Percentiles rank a stretch among this genome's conserved stretches.
These are phyloP conservation scores for Calocybe cyanea DNA, from an alignment of 768 basidiomycete species.

Conservation along the genomic window DNA sequence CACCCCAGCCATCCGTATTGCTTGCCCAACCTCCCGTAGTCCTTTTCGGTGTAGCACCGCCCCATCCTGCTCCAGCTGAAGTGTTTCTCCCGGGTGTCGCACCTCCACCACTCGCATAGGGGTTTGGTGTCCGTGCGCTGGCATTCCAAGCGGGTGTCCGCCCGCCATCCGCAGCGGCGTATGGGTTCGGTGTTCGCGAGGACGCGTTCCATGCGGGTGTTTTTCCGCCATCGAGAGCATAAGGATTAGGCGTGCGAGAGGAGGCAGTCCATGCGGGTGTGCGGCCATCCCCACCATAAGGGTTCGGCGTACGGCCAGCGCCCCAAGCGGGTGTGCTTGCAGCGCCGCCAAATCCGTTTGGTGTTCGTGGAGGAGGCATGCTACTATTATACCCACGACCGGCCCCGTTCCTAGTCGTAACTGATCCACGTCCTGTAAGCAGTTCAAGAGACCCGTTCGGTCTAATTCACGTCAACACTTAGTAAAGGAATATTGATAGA, in stretches of 20 bases:
- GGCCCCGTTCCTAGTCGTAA: conserved; percentile 7
- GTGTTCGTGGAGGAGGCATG: conserved; percentile 21
- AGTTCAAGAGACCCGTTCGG: conserved; percentile 52
- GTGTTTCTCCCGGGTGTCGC: too few species aligned
- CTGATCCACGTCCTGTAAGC: conserved; percentile 33
- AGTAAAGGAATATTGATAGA: not conserved
- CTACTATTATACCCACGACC: conserved; percentile 8
- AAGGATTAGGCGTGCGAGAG: conserved; percentile 68
- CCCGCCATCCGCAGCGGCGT: conserved; percentile 46
- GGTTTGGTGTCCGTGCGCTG: conserved; percentile 66
- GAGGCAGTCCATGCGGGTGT: conserved; percentile 57
- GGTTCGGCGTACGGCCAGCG: conserved; percentile 63
- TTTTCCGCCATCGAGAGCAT: conserved; percentile 49
- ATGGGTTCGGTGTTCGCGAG: conserved; percentile 70
- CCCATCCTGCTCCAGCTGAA: conserved; percentile 40
- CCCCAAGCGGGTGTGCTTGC: conserved; percentile 21
- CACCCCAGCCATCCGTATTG: conserved; percentile 16
- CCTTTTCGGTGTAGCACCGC: conserved; percentile 28
- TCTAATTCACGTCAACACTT: conserved; percentile 28
- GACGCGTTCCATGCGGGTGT: conserved; percentile 65
- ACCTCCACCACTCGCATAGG: conserved; percentile 47
- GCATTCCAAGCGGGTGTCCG: conserved; percentile 69
- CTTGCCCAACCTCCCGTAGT: conserved; percentile 27
- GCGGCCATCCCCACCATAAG: conserved; percentile 52
- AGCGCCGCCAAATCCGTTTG: conserved; percentile 32